A percentile compares a stretch with the other conserved stretches of the same genome.
Evolutionary conservation across 495 filamentous ascomycete genomes (phyloP).

Genomic region (Penicillium daleae): DNA sequence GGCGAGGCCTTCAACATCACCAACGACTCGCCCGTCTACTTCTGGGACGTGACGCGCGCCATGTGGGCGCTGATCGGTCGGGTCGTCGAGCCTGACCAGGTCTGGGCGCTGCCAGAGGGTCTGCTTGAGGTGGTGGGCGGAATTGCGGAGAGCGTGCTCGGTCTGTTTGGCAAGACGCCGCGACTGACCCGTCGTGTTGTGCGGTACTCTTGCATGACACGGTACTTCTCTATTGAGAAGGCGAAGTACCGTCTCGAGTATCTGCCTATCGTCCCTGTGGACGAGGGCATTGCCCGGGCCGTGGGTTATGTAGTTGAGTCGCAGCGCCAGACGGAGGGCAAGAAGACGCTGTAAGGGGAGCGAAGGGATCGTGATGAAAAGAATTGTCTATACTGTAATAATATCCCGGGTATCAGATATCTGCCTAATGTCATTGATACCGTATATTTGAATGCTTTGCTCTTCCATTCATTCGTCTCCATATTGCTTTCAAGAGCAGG

Average conservation of each 20-base stretch:
- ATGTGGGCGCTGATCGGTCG: constrained; percentile 76
- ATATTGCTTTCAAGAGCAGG: too few species aligned
- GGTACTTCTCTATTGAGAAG: constrained; percentile 86
- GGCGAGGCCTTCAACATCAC: constrained; percentile 96
- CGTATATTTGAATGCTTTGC: not conserved
- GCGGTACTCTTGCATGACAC: constrained; percentile 76
- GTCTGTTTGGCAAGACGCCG: constrained; percentile 70
- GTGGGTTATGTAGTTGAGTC: constrained; percentile 67
- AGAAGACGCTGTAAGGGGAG: constrained; percentile 47
- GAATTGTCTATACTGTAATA: constrained; percentile 36
- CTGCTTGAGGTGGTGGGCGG: constrained; percentile 67
- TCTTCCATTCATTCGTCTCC: not conserved
- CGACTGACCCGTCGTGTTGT: constrained; percentile 76
- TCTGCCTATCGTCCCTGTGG: constrained; percentile 68
- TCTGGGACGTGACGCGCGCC: constrained; percentile 88
- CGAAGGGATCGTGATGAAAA: constrained; percentile 15
- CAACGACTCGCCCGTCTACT: constrained; percentile 88
- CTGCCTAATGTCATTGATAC: constrained; percentile 10
- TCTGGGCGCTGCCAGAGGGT: constrained; percentile 69
- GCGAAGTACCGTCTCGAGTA: constrained; percentile 80
- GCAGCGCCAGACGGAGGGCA: constrained; percentile 39
- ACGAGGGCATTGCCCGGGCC: constrained; percentile 73
- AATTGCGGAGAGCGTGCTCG: constrained; percentile 69
- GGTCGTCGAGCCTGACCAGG: constrained; percentile 63
- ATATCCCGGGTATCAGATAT: constrained; percentile 12